These are phyloP conservation scores for Fusarium drepaniforme DNA, from an alignment of 2,329 filamentous ascomycete species.

Conservation along the genomic window DNA sequence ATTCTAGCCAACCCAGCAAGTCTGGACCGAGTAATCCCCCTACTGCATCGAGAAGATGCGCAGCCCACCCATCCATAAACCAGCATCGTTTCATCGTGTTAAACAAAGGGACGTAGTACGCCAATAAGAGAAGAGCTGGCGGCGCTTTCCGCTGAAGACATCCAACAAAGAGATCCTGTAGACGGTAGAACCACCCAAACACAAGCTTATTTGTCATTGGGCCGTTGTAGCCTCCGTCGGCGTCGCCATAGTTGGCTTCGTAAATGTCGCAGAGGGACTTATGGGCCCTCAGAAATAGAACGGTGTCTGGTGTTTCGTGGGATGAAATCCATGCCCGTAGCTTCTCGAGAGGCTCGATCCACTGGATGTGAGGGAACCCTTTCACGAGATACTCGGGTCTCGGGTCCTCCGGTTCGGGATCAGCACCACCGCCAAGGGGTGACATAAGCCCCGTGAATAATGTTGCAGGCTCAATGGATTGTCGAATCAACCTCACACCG, in stretches of 20 bases:
- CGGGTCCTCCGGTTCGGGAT: constrained; percentile 27
- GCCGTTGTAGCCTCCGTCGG: constrained; percentile 30
- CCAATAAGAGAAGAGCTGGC: constrained; percentile 43
- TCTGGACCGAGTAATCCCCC: constrained; percentile 30
- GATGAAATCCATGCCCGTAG: constrained; percentile 40
- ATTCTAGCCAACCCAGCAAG: constrained; percentile 40
- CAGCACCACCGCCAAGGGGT: constrained; percentile 32
- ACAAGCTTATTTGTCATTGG: constrained; percentile 33
- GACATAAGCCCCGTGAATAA: constrained; percentile 45
- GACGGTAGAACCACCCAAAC: constrained; percentile 46
- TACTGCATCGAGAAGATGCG: constrained; percentile 41
- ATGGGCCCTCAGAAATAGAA: constrained; percentile 40
- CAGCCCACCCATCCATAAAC: constrained; percentile 41
- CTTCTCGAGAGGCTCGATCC: constrained; percentile 37
- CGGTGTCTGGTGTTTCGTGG: constrained; percentile 40
- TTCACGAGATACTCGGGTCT: constrained; percentile 38
- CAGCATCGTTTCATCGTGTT: constrained; percentile 35
- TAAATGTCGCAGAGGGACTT: constrained; percentile 41
- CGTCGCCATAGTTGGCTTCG: constrained; percentile 42
- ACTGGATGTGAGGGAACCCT: constrained; percentile 39
- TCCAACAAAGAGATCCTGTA: constrained; percentile 43
- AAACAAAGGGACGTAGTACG: constrained; percentile 42
- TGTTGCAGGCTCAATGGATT: constrained; percentile 43
- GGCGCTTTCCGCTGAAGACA: constrained; percentile 44
- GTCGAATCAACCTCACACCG: constrained; percentile 41